Conservation (phyloP, 1,139 yeast species). For the Suhomyces maxii region DNA sequence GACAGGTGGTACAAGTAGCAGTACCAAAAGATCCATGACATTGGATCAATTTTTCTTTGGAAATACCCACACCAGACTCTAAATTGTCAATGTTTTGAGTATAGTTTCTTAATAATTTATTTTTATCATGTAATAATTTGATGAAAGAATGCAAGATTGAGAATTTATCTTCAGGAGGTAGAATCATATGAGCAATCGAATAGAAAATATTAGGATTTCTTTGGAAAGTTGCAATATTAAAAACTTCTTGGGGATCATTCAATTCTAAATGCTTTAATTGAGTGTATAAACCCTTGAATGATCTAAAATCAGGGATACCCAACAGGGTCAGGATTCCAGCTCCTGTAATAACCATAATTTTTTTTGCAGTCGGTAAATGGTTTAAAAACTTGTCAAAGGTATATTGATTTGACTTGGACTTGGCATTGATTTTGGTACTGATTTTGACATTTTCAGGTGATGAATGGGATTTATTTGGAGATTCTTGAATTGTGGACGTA, state of each 20-base stretch:
- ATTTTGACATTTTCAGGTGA: no score
- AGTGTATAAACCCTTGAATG: conserved; percentile 82
- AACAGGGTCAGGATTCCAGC: conserved; percentile 94
- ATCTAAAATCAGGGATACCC: conserved; percentile 95
- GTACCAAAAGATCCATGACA: conserved; percentile 96
- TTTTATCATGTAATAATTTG: conserved; percentile 69
- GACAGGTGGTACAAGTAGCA: conserved; percentile 85
- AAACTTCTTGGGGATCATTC: conserved; percentile 92
- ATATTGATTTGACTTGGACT: not conserved
- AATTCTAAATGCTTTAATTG: conserved; percentile 64
- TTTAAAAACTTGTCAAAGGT: conserved; percentile 10
- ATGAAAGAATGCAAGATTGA: conserved; percentile 89
- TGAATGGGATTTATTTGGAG: not conserved
- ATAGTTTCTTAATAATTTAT: conserved; percentile 79
- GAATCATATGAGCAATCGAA: conserved; percentile 80
- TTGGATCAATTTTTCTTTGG: conserved; percentile 71
- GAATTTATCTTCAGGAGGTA: conserved; percentile 66
- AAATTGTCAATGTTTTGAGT: conserved; percentile 94
- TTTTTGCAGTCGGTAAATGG: conserved; percentile 26
- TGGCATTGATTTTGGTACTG: not conserved
- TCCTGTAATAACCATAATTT: conserved; percentile 82
- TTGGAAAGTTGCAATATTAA: conserved; percentile 70
- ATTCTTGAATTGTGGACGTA: conserved; percentile 1
- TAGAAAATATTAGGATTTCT: conserved; percentile 83
- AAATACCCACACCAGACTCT: conserved; percentile 82